Conservation (phyloP, 129 eudicot genomes). For the Dittrichia graveolens region DNA sequence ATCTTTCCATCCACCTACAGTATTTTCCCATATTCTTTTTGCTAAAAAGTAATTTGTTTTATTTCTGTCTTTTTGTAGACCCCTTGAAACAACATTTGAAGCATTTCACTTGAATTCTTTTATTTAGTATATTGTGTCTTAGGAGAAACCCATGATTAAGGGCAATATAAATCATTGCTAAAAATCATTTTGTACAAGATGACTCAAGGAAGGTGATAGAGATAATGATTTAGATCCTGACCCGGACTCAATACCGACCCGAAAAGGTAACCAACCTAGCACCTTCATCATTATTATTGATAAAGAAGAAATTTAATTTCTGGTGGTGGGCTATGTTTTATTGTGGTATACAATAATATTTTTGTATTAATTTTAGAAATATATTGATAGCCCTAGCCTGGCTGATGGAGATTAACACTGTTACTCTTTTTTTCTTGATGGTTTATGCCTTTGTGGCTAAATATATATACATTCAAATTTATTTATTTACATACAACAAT, state of each 20-base stretch:
- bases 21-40: constrained; percentile 18
- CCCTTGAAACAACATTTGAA: constrained; percentile 20
- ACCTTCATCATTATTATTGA: constrained; percentile 40
- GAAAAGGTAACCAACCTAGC: constrained; percentile 43
- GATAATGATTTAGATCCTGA: constrained; percentile 24
- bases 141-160: constrained; percentile 24
- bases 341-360: constrained; percentile 22
- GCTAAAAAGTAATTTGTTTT: constrained; percentile 28
- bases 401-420: too few species aligned
- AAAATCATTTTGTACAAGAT: constrained; percentile 35
- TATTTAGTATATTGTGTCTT: constrained; percentile 17
- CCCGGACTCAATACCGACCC: constrained; percentile 37
- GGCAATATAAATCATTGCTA: constrained; percentile 35
- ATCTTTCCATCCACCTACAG: constrained; percentile 40
- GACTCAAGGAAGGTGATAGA: constrained; percentile 30
- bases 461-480: too few species aligned
- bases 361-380: constrained; percentile 13
- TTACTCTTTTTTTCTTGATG: too few species aligned
- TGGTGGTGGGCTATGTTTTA: constrained; percentile 39
- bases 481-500: too few species aligned
- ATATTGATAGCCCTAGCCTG: neutral
- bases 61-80: constrained; percentile 29
- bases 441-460: too few species aligned
- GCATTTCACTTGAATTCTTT: constrained; percentile 21
- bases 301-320: constrained; percentile 30